Conservation (phyloP, 208 protist genomes). For the Trypanosoma lewisi region DNA sequence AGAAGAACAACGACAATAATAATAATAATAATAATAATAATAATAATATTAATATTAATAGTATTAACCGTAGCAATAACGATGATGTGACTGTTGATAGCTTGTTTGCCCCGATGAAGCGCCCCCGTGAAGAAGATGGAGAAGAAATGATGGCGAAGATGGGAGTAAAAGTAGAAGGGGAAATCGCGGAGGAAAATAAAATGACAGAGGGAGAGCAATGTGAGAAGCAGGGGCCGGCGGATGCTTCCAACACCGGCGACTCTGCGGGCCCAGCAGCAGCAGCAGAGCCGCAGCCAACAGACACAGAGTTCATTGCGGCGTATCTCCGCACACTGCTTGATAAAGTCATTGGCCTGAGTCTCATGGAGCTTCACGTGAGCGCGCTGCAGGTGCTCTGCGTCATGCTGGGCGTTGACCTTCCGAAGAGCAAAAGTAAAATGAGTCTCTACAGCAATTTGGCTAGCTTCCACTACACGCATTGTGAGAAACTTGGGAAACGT, state of each 20-base stretch:
- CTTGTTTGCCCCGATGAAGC: conserved; percentile 4
- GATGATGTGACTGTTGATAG: not conserved
- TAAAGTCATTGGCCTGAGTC: conserved; percentile 66
- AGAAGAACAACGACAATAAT: not conserved
- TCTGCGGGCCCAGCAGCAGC: too few relatives aligned
- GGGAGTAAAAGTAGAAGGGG: not conserved
- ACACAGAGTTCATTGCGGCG: conserved; percentile 56
- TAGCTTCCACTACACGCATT: conserved; percentile 80
- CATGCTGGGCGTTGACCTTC: conserved; percentile 64
- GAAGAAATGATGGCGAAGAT: not conserved
- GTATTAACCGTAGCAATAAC: too few relatives aligned
- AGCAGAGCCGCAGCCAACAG: conserved; percentile 16
- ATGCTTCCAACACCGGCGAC: not conserved
- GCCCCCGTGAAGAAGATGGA: conserved; percentile 7
- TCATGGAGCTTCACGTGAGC: conserved; percentile 59
- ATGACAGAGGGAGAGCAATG: too few relatives aligned
- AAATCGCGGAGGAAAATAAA: not conserved
- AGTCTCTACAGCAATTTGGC: conserved; percentile 77
- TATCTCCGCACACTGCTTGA: conserved; percentile 79
- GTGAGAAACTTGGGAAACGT: conserved; percentile 81
- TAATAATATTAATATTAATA: too few relatives aligned
- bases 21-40: not conserved
- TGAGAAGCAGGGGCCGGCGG: not conserved
- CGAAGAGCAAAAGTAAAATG: conserved; percentile 42
- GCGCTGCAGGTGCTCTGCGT: conserved; percentile 68